These are phyloP conservation scores for Oidium heveae DNA, from an alignment of 2,329 filamentous ascomycete genomes.

Conservation along the genomic window DNA sequence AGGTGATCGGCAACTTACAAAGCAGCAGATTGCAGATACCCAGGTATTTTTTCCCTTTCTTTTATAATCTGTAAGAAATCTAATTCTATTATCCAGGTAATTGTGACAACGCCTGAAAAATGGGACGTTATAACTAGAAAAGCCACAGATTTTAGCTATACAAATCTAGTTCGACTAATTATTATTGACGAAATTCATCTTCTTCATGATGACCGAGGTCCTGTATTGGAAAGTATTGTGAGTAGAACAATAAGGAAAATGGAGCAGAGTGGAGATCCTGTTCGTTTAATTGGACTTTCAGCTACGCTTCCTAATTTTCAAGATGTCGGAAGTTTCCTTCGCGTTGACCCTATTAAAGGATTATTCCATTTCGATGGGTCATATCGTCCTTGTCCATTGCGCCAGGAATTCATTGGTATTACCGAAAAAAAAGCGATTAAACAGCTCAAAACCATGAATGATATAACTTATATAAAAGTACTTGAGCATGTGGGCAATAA, in stretches of 20 bases:
- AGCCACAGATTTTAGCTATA: conserved; percentile 89
- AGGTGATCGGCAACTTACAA: conserved; percentile 91
- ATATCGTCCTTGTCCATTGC: conserved; percentile 77
- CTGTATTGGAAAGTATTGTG: conserved; percentile 90
- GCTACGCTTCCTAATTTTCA: conserved; percentile 91
- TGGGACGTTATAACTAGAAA: conserved; percentile 98
- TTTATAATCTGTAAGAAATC: too few relatives aligned
- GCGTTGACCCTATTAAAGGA: conserved; percentile 62
- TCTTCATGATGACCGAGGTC: conserved; percentile 88
- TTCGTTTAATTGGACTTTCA: conserved; percentile 75
- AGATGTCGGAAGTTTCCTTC: conserved; percentile 85
- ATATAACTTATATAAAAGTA: conserved; percentile 93
- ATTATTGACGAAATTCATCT: conserved; percentile 98
- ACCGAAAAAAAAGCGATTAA: conserved; percentile 98
- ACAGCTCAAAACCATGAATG: conserved; percentile 97
- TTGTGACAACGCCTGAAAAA: conserved; percentile 95
- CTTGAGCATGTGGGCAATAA: conserved; percentile 85
- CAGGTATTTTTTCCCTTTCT: conserved; percentile 20
- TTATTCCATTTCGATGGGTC: conserved; percentile 93
- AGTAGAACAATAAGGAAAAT: conserved; percentile 78
- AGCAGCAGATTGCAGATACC: conserved; percentile 93
- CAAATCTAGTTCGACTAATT: conserved; percentile 81
- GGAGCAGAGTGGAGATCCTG: conserved; percentile 82
- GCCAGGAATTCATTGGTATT: conserved; percentile 91
- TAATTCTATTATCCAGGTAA: conserved; percentile 24